These are phyloP conservation scores for Phytopythium ostracodes DNA, from an alignment of 352 stramenopile genomes.

Conservation along the genomic window DNA sequence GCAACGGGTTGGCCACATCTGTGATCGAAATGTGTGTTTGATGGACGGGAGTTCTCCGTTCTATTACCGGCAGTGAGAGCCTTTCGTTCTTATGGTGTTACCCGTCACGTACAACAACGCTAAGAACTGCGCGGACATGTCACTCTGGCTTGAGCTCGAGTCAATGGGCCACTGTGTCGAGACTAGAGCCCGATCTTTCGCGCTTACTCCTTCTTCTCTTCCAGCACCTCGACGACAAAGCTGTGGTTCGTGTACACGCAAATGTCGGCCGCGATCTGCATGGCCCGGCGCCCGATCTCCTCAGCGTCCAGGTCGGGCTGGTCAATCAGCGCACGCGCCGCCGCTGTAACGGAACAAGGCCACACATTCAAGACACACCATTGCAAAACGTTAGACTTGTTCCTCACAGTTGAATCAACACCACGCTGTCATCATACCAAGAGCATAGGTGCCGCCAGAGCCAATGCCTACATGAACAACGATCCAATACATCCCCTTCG, in stretches of 20 bases:
- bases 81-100: neutral
- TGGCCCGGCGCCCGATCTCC: constrained; percentile 91
- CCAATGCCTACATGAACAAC: constrained; percentile 68
- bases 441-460: constrained; percentile 91
- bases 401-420: no score
- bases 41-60: neutral
- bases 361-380: neutral
- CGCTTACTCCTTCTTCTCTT: constrained; percentile 43
- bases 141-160: no score
- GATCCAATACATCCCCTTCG: neutral
- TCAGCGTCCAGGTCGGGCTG: constrained; percentile 92
- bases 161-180: neutral
- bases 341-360: constrained; percentile 55
- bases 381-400: neutral
- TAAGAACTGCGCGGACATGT: neutral
- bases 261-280: constrained; percentile 97
- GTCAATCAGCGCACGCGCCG: constrained; percentile 94
- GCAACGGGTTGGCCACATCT: no score
- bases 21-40: neutral
- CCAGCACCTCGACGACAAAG: constrained; percentile 92
- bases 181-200: neutral
- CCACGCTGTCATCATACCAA: constrained; percentile 53
- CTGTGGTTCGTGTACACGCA: constrained; percentile 99
- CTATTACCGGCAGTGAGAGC: constrained; percentile 2
- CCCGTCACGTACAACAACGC: neutral